Conservation (phyloP, 257 asterid genomes). For the Rubia yunnanensis region DNA sequence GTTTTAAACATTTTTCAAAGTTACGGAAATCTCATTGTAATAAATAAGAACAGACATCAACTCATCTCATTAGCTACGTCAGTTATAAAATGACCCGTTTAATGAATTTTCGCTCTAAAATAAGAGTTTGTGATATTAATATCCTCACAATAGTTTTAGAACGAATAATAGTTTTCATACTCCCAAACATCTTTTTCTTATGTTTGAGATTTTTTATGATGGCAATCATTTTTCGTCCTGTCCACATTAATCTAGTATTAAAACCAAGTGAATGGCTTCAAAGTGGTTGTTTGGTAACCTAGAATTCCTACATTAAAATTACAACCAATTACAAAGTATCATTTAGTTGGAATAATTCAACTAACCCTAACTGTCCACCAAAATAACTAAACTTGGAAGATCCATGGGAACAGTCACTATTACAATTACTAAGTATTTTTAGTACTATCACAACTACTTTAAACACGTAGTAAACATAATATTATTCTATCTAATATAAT, state of each 20-base stretch:
- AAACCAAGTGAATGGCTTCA: neutral
- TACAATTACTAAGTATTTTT: neutral
- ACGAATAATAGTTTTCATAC: too few relatives aligned
- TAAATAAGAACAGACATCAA: too few relatives aligned
- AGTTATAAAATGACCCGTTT: too few relatives aligned
- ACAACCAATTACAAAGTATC: constrained; percentile 2
- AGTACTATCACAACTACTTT: neutral
- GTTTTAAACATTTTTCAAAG: too few relatives aligned
- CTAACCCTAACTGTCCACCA: constrained; percentile 15
- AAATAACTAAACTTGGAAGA: neutral
- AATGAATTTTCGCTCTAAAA: too few relatives aligned
- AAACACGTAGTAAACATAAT: neutral
- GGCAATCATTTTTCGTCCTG: neutral
- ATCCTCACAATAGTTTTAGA: too few relatives aligned
- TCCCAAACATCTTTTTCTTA: too few relatives aligned
- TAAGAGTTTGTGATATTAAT: too few relatives aligned
- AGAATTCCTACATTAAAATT: neutral
- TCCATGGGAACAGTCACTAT: constrained; percentile 1
- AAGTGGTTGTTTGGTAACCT: constrained; percentile 20
- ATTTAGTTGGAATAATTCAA: constrained; percentile 23
- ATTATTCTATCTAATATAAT: too few relatives aligned
- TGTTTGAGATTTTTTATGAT: neutral
- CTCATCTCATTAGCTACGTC: too few relatives aligned
- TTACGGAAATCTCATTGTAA: too few relatives aligned
- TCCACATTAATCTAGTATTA: neutral